Evolutionary conservation across 257 asterid genomes (phyloP), one percentile per base, ranked within the genome.

Genomic region (Solanum microdontum): DNA sequence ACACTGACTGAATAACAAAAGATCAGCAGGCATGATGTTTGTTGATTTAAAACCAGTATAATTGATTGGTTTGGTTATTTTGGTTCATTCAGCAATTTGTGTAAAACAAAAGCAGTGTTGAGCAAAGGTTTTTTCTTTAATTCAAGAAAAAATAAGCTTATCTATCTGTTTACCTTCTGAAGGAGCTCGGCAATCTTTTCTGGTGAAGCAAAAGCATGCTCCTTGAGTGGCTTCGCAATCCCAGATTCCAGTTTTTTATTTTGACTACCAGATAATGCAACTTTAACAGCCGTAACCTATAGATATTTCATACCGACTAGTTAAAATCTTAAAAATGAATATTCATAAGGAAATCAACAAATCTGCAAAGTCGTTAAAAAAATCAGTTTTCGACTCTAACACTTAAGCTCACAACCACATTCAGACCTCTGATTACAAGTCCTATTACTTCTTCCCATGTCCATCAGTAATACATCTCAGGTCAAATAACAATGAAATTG

Each of bases 251-350:
- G 48, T 88, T 92, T 93, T 48, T 91, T 94, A 89, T 91, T 95
- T 89, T 92, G 95, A 89, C 87, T 89, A 70, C 94, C 95, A 19
- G 96, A 94, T 83, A 93, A 89, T 58, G 98, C 97, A 87, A 93
- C 98, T 93, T 96, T 96, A 60, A 96, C 98, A 62, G 99, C 98
- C 24, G 99, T 97, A 86, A 96, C 99, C 99, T 97, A 86, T 89
- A 91, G 45, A 86, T 32, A 90, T 26, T 82, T 48, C 40, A 33
- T 39, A 88, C 68, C 64, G 6, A 82, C 21, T 82, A 28, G 85
- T 48, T 80, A 48, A 48, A 48, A 9, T 48, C 30, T 15, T 80
- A 17, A 39, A 76, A 37, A 45, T 11, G 32, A 11, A 8, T 7
- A 28, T 26, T 24, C 84, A 40, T 24, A 40, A 40, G 37, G 84